Evolutionary conservation across 257 asterid species (phyloP), one percentile per base, ranked within the genome.

Genomic region (Solanum arcanum): DNA sequence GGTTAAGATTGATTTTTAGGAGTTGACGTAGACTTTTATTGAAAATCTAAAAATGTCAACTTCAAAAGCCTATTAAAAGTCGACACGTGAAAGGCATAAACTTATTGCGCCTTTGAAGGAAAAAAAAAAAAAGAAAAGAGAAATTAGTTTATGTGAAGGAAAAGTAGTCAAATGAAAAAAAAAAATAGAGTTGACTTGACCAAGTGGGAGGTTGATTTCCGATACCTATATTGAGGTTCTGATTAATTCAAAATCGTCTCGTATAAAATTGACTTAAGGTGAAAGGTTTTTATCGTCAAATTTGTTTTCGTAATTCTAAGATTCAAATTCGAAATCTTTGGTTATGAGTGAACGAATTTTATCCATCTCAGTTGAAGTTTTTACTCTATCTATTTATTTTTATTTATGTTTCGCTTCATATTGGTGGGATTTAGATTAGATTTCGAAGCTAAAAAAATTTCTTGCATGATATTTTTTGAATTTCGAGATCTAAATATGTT

Each of bases 51-150:
- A 18, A 77, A 52, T 69, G 69, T 80, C 85, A 80, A 80, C 85
- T 87, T 15, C 21, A 84, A 80, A 9, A 33, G 86, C 93, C 88
- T 86, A 87, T 90, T 52, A 46, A 15, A 69, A 44, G 84, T 83
- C 60, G 92, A 87, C 94, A 88, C 91, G 89, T 87, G 89, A 69
- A 78, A 15, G 7, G 56, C 90, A 74, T 23, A 47, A 23, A 16
- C 44, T 80, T 80, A 80, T 49, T 80, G 85, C 85, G 85, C 29
- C 68, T 49, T 80, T 80, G 3, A 6, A 80, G 84, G 27, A 23
- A 15, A 52, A 31, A 31, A 23, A 23, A 23, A 6, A 23, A 10
- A 3, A 35, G 9, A 16, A 18, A 35, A 35, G 47, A 44, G 66
- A 78, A 78, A 46, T 44, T 78, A 64, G 62, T 78, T 46, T 39